Evolutionary conservation across 148 eudicot genomes (phyloP), one percentile per base, ranked within the genome.

Genomic region (Rhododendron vialii): DNA sequence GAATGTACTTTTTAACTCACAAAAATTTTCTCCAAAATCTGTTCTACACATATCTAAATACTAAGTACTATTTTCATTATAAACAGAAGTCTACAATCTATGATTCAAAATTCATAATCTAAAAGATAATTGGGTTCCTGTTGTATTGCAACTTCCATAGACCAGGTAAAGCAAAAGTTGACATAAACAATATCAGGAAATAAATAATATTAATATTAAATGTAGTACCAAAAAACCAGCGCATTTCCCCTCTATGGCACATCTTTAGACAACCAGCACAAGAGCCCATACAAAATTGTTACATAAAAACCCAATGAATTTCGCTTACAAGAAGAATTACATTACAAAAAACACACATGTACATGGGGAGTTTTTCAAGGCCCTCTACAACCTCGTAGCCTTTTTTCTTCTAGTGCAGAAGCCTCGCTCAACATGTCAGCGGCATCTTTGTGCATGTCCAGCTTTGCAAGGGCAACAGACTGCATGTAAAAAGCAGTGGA

Each of bases 401-500:
- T 90, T 84, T 92, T 96, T 48, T 96, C 97, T 90, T 96, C 99
- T 28, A 96, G 88, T n/a, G 93, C 88, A 55, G 96, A 85, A 85
- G 99, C 98, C 84, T 95, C 98, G 67, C 92, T 93, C 88, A 96
- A 87, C 99, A 96, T 95, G 87, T 96, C 99, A 36, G 93, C 95
- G 30, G 98, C 97, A 86, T 96, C 98, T 75, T 95, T 94, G 87
- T 95, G 93, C 99, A 96, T 96, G 87, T 92, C 94, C 12, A 96
- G 94, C 86, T 96, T 96, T 41, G 99, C 91, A 38, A 96, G 95
- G 81, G 99, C 98, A 51, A 95, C 99, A 10, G 99, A 88, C 88
- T 96, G 99, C 95, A 96, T 89, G 87, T 96, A 96, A 90, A 96
- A 96, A 36, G 99, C 98, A 9, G 99, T 95, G 20, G 99, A 91